Evolutionary conservation across 305 asterid genomes (phyloP), one percentile per base, ranked within the genome.

Genomic region (Solanum aculeatissimum): DNA sequence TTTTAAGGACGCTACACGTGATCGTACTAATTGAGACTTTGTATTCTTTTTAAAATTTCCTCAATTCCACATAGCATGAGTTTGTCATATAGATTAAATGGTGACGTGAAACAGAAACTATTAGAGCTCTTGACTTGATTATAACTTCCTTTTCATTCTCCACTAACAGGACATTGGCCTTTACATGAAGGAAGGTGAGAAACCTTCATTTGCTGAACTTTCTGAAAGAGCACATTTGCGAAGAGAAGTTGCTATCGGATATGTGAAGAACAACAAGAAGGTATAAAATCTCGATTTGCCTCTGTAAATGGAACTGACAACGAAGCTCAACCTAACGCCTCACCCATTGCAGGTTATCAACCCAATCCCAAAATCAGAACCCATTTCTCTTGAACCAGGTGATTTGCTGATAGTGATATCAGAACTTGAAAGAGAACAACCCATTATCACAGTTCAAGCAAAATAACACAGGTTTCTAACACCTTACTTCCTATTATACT

Each of bases 241-340:
- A 72, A 90, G 97, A 91, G 98, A 97, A 97, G 95, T 93, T 85
- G 98, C 97, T 65, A 94, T 97, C 38, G 98, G 98, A 85, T 97
- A 94, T 81, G 89, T 92, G 87, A 97, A 90, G 87, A 91, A 90
- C 88, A 92, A 92, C 86, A 97, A 88, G 88, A 95, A 91, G 96
- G 99, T 96, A 82, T 1, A 9, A 19, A 66, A 16, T 43, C 55
- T 85, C 18, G 65, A 42, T 78, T 78, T 84, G 16, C 75, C 85
- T 83, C 27, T 23, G 29, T 14, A 51, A 23, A 29, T 12, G 40
- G 38, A 18, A 65, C 15, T 7, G 29, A 9, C 23, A 7, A 29
- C 13, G 35, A 4, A 68, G 19, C 23, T 85, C 83, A 68, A 79
- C 38, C 60, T 65, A 72, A 53, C 74, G 35, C 54, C 40, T 53